Conservation (phyloP, 345 rosid genomes). For the Citrus inodora region DNA sequence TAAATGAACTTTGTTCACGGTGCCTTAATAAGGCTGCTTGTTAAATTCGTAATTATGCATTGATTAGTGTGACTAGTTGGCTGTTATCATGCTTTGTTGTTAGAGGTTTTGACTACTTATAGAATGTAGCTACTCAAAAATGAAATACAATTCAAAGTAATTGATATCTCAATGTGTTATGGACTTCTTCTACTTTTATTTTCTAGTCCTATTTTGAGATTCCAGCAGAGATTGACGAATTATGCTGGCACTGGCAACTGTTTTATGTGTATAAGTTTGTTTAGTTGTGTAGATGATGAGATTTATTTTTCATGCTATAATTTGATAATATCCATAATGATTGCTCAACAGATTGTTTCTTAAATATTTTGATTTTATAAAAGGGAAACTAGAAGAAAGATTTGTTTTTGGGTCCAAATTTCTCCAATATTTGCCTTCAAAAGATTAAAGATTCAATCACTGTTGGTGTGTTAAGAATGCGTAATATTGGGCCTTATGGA, state of each 20-base stretch:
- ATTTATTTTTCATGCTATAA: background rate
- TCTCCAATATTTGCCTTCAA: background rate
- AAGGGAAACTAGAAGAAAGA: background rate
- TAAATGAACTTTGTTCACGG: conserved; percentile 6
- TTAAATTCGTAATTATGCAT: background rate
- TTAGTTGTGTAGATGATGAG: background rate
- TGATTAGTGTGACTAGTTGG: background rate
- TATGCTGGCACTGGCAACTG: background rate
- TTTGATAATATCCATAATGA: background rate
- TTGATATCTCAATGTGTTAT: background rate
- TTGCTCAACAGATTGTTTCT: background rate
- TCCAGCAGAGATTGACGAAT: background rate
- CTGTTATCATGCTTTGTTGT: background rate
- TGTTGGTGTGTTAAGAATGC: background rate
- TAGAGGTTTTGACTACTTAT: background rate
- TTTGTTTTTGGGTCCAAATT: background rate
- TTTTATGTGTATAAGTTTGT: background rate
- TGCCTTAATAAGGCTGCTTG: background rate
- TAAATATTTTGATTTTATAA: background rate
- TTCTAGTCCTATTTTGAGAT: background rate
- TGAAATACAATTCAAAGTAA: background rate
- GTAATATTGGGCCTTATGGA: background rate
- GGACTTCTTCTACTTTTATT: background rate
- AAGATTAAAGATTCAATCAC: background rate
- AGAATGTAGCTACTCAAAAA: background rate